Conservation (phyloP, 2,329 filamentous ascomycete species). For the Neoscytalidium dimidiatum region DNA sequence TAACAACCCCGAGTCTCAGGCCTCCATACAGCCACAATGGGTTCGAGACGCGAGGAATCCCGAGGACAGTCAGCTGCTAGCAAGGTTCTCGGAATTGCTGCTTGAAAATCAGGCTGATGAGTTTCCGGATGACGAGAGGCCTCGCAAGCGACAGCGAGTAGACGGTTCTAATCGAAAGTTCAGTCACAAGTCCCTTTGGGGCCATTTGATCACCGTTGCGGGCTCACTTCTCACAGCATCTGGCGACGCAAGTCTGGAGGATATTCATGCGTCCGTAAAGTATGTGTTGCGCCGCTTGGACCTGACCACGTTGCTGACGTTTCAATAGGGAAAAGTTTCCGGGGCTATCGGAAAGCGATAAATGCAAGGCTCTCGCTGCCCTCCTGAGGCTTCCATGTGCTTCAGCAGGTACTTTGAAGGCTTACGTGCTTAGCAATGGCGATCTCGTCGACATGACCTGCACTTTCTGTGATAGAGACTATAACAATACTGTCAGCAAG, state of each 20-base stretch:
- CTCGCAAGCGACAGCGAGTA: constrained; percentile 13
- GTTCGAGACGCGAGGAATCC: not conserved
- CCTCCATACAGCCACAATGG: not conserved
- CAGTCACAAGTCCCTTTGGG: not conserved
- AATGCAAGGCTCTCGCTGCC: not conserved
- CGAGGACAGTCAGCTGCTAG: constrained; percentile 1
- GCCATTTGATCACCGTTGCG: not conserved
- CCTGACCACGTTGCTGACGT: not conserved
- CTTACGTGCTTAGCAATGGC: constrained; percentile 4
- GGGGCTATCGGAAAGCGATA: not conserved
- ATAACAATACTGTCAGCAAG: constrained; percentile 17
- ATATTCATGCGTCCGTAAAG: not conserved
- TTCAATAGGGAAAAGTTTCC: not conserved
- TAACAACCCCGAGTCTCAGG: not conserved
- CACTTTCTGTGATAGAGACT: not conserved
- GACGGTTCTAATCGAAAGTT: not conserved
- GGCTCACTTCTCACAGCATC: not conserved
- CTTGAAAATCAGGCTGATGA: not conserved
- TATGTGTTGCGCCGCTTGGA: not conserved
- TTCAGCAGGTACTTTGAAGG: constrained; percentile 2
- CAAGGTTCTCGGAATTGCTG: constrained; percentile 2
- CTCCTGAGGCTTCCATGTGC: constrained; percentile 17
- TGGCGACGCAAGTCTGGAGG: not conserved
- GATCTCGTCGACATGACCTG: not conserved
- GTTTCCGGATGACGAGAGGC: constrained; percentile 13